Evolutionary conservation across 2,329 filamentous ascomycete genomes (phyloP).

Genomic region (Colletotrichum chlorophyti): DNA sequence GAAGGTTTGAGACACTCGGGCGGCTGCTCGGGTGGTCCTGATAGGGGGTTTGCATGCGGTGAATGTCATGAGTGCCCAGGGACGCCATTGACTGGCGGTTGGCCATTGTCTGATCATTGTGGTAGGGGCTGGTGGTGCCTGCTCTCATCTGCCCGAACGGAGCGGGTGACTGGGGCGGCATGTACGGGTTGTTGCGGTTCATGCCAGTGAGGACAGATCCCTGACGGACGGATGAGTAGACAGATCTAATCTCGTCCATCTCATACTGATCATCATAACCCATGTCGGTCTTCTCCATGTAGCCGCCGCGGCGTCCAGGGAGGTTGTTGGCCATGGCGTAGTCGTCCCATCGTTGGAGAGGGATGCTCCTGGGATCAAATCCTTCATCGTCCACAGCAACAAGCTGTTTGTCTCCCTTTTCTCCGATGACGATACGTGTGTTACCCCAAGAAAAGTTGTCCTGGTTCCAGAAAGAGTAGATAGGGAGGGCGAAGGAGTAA

Average conservation of each 20-base stretch:
- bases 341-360: conserved; percentile 96
- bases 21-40: conserved; percentile 58
- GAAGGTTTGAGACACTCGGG: conserved; percentile 69
- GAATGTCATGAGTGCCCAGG: conserved; percentile 56
- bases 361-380: conserved; percentile 92
- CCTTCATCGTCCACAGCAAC: conserved; percentile 83
- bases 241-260: conserved; percentile 97
- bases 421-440: conserved; percentile 94
- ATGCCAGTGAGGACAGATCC: conserved; percentile 90
- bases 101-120: conserved; percentile 57
- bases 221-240: conserved; percentile 90
- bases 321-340: conserved; percentile 88
- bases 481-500: conserved; percentile 86
- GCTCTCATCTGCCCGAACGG: conserved; percentile 62
- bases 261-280: conserved; percentile 83
- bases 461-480: conserved; percentile 99
- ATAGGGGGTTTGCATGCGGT: conserved; percentile 63
- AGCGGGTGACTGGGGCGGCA: conserved; percentile 83
- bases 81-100: conserved; percentile 79
- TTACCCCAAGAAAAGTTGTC: conserved; percentile 99
- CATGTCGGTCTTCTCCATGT: conserved; percentile 68
- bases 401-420: conserved; percentile 90
- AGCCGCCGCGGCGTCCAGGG: conserved; percentile 83
- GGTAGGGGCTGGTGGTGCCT: conserved; percentile 46
- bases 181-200: conserved; percentile 70